A percentile compares a stretch with the other conserved stretches of the same genome.
phyloP scores from a whole-genome alignment of 2,329 filamentous ascomycete species.

The Calycina herbarum region DNA sequence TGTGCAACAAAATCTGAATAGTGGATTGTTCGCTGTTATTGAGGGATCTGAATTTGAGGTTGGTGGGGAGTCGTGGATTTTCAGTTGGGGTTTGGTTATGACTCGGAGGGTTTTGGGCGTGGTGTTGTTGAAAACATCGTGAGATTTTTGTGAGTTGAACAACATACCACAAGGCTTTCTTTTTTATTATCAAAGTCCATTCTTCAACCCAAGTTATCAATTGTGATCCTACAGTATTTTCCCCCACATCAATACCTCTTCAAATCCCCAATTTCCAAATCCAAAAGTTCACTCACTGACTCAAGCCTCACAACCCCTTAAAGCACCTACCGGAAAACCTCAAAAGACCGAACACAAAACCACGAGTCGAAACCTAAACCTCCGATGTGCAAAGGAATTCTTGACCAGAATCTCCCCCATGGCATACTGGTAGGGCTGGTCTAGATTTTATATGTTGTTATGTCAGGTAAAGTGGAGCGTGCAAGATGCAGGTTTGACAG shows the following conservation, averaged over 20 bases:
- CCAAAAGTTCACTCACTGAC: neutral
- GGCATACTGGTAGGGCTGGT: too few relatives aligned
- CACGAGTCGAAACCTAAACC: neutral
- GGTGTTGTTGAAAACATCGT: too few relatives aligned
- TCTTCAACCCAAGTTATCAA: too few relatives aligned
- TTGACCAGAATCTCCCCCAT: too few relatives aligned
- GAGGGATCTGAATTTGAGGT: neutral
- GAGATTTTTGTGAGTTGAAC: too few relatives aligned
- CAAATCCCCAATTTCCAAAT: neutral
- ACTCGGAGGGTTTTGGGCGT: too few relatives aligned
- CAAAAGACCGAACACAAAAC: neutral
- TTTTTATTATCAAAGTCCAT: too few relatives aligned
- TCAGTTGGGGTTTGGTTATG: too few relatives aligned
- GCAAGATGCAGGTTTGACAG: conserved; percentile 3
- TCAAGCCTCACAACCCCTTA: neutral
- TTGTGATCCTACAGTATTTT: neutral
- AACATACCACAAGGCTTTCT: too few relatives aligned
- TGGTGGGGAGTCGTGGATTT: neutral
- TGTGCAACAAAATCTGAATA: neutral
- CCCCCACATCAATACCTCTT: neutral
- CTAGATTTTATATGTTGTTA: too few relatives aligned
- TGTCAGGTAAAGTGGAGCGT: neutral
- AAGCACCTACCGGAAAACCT: neutral
- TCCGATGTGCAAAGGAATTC: neutral
- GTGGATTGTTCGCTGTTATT: neutral